Evolutionary conservation across 306 rosid species (phyloP).

Genomic region (Quercus variabilis): DNA sequence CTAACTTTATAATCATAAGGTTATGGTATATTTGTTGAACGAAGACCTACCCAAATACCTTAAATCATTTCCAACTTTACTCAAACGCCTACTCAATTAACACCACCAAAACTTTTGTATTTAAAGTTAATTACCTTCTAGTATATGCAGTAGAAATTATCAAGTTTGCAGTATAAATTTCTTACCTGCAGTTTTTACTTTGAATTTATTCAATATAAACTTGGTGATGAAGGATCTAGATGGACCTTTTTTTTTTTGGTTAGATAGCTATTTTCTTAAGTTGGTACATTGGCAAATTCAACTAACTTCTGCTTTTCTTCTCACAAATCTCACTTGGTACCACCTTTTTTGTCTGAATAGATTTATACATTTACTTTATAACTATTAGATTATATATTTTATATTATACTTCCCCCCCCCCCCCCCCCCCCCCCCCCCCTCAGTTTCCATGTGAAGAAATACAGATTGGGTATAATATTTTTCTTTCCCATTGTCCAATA

Average conservation of each 20-base stretch:
- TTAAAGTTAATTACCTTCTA: slow-evolving; percentile 18
- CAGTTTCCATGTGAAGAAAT: slow-evolving; percentile 7
- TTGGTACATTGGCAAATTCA: slow-evolving; percentile 65
- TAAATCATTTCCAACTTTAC: slow-evolving; percentile 42
- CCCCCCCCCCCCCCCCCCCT: slow-evolving; percentile 3
- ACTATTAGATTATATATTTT: not conserved
- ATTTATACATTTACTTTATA: not conserved
- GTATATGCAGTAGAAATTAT: slow-evolving; percentile 18
- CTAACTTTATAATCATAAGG: slow-evolving; percentile 17
- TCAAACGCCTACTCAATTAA: slow-evolving; percentile 44
- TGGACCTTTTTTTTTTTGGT: slow-evolving; percentile 38
- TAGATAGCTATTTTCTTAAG: slow-evolving; percentile 62
- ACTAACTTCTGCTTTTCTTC: slow-evolving; percentile 42
- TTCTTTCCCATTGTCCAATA: not conserved
- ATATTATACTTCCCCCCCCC: slow-evolving; percentile 8
- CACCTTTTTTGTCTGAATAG: slow-evolving; percentile 8
- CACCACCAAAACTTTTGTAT: slow-evolving; percentile 15
- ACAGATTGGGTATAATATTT: slow-evolving; percentile 1
- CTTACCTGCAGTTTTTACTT: slow-evolving; percentile 13
- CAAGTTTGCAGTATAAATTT: slow-evolving; percentile 9
- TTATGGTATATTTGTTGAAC: slow-evolving; percentile 27
- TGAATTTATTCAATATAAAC: slow-evolving; percentile 21
- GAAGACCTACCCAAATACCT: slow-evolving; percentile 15
- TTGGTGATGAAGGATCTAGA: slow-evolving; percentile 28
- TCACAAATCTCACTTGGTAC: slow-evolving; percentile 15